A percentile compares a stretch with the other conserved stretches of the same genome.
Conservation (phyloP, 139 green algal genomes). For the Tetradesmus obliquus region DNA sequence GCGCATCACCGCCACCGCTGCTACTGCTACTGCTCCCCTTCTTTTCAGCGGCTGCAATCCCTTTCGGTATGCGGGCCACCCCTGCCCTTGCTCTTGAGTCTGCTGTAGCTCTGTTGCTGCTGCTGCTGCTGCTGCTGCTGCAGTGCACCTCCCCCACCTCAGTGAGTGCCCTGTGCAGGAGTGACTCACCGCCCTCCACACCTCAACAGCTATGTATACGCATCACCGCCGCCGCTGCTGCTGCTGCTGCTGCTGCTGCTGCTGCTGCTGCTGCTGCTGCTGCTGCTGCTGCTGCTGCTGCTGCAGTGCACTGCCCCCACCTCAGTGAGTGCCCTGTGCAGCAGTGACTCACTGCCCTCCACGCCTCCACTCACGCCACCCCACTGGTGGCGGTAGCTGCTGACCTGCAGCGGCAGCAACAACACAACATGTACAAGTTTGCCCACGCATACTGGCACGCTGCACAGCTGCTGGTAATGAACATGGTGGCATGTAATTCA, state of each 20-base stretch:
- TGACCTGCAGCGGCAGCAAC: conserved; percentile 29
- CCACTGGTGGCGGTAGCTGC: conserved; percentile 52
- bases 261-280: conserved; percentile 23
- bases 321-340: conserved; percentile 36
- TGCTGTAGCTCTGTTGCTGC: not conserved
- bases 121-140: not conserved
- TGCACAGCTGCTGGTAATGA: not conserved
- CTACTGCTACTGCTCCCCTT: not conserved
- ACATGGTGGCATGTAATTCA: not conserved
- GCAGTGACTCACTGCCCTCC: conserved; percentile 44
- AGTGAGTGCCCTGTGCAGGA: not conserved
- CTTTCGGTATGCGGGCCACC: no score
- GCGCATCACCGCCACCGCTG: not conserved
- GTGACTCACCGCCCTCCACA: conserved; percentile 33
- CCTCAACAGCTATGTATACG: not conserved
- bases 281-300: not conserved
- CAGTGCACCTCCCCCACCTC: conserved; percentile 29
- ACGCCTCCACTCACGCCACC: conserved; percentile 55
- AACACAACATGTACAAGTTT: not conserved
- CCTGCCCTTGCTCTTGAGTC: not conserved
- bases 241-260: not conserved
- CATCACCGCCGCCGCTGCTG: not conserved
- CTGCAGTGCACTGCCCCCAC: conserved; percentile 2
- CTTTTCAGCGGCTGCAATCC: no score
- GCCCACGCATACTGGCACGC: not conserved